phyloP scores from a whole-genome alignment of 2,329 filamentous ascomycete species.

The Fusarium illudens region DNA sequence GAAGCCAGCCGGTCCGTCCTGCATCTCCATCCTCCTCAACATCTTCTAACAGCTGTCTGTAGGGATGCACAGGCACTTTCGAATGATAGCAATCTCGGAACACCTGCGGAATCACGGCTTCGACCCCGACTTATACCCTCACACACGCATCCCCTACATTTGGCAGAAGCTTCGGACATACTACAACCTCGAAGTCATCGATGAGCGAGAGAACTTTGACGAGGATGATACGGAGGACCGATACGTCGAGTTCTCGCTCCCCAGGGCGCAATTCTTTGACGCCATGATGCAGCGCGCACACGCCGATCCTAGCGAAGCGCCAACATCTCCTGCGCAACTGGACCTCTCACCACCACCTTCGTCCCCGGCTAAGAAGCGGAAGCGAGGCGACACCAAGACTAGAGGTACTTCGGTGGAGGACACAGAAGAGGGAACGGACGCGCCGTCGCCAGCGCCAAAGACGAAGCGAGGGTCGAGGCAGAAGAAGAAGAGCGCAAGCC shows the following conservation, averaged over 20 bases:
- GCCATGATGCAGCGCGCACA: conserved; percentile 56
- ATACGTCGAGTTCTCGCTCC: conserved; percentile 73
- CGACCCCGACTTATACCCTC: conserved; percentile 72
- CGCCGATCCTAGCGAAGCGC: conserved; percentile 57
- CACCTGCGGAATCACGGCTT: conserved; percentile 83
- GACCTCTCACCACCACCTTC: conserved; percentile 50
- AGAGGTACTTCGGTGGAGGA: conserved; percentile 58
- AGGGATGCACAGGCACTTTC: conserved; percentile 95
- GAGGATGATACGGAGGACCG: conserved; percentile 66
- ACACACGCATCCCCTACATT: conserved; percentile 90
- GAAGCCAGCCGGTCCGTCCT: conserved; percentile 84
- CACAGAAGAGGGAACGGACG: conserved; percentile 56
- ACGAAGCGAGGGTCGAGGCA: conserved; percentile 55
- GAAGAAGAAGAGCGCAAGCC: conserved; percentile 55
- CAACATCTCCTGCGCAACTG: conserved; percentile 56
- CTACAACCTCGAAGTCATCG: conserved; percentile 86
- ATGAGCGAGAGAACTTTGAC: conserved; percentile 80
- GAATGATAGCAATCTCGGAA: conserved; percentile 86
- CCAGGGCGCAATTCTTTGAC: conserved; percentile 56
- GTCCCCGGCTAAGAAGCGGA: conserved; percentile 54
- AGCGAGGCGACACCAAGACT: conserved; percentile 52
- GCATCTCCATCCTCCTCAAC: neutral
- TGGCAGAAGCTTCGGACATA: conserved; percentile 86
- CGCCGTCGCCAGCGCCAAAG: conserved; percentile 47
- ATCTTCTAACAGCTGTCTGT: conserved; percentile 16